Evolutionary conservation across 2,329 filamentous ascomycete genomes (phyloP), one percentile per base, ranked within the genome.

Genomic region (Nigrospora sphaerica): DNA sequence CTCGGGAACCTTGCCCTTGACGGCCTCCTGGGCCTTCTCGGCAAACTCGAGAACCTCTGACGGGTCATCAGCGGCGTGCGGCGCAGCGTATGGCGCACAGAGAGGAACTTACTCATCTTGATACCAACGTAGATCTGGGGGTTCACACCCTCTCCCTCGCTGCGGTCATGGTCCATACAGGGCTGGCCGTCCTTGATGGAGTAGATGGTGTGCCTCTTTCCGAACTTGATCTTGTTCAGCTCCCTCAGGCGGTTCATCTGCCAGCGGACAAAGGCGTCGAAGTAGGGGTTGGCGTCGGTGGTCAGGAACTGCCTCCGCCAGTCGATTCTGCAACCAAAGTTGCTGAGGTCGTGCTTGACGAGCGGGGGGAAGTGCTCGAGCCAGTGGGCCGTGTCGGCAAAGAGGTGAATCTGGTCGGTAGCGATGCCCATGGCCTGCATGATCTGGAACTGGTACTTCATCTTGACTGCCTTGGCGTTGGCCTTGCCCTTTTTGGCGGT

Each of bases 401-500:
- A 98, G 55, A 85, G 85, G 69, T 96, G 86, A 51, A 98, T 95
- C 54, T 98, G 90, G 57, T 92, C 81, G 42, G 81, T 71, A 0
- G 90, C 87, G 39, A 97, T 89, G 33, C 92, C 93, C 52, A 95
- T 80, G 6, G 92, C 86, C 60, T 91, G 73, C 90, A 95, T 95
- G 57, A 95, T 95, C 71, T 92, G 86, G 68, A 91, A 95, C 64
- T 95, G 89, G 68, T 97, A 97, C 72, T 96, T 96, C 68, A 89
- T 82, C 71, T 95, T 93, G 59, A 91, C 84, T 0, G 87, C 83
- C 74, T 97, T 97, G 32, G 88, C 85, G 11, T 83, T 84, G 37
- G 88, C 88, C 73, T 98, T 97, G 69, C 87, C 85, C 77, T 95
- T 95, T 68, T 90, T 95, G 45, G 87, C 86, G 38, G 80, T 83